Base-by-base conservation (phyloP, 345 rosid genomes). In the Gossypium longicalyx region DNA sequence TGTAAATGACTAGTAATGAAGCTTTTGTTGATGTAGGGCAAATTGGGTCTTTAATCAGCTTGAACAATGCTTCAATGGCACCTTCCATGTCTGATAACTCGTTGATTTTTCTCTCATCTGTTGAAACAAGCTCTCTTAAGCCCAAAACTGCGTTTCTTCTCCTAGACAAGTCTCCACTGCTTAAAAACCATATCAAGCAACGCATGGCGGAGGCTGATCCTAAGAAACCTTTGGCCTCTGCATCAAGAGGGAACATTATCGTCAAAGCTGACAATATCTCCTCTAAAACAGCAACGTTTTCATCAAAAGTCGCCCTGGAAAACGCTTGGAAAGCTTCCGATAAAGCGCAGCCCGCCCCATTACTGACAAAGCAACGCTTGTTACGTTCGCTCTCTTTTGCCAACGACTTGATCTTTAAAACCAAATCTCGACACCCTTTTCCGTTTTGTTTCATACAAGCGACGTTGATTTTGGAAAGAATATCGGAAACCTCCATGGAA, bases 21-120 rank as follows among this genome's bases (percentile, higher is more conserved):
- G 97, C 83, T 83, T 85, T 94, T 7, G 89, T 86, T 6, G 93
- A 76, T 11, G 85, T 60, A 0, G 91, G 86, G 22, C 91, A 89
- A 76, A 88, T 89, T 29, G 97, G 97, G 77, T 88, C 90, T 77
- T 77, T 84, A 27, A 92, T 77, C 25, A 92, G 79, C 77, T 83
- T 87, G 12, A 86, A 76, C 23, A 94, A 62, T 9, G 87, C 87
- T 75, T 89, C 91, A 13, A 69, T 73, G 59, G 84, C 86, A 25
- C 90, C 96, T 80, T 89, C 92, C 2, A 71, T 84, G 20, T 79
- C 83, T 1, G 79, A 70, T 45, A 94, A 71, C 27, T 64, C 79
- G 17, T 71, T 60, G 2, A 62, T 77, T 57, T 78, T 81, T 47
- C 62, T 79, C 23, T 78, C 72, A 65, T 51, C 16, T 2, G 89